Base-by-base conservation (phyloP, 352 stramenopile genomes). In the Phytophthora pseudosyringae region DNA sequence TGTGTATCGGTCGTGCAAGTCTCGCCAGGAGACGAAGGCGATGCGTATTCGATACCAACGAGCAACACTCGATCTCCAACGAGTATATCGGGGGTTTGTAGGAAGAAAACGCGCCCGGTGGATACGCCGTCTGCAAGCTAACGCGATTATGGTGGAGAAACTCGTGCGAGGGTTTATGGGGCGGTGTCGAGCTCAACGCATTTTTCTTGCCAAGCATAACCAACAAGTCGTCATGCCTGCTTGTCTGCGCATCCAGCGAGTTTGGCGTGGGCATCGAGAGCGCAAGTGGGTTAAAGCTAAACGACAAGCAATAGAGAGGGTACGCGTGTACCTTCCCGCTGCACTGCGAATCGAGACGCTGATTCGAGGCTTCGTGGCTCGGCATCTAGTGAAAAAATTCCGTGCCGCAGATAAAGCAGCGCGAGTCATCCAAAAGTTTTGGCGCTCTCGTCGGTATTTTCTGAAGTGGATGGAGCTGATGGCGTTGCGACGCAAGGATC, bases 161-260 rank as follows among this genome's bases (percentile, higher is more conserved):
- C 66, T 84, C 0, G 77, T 78, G 6, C 67, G 86, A 12, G 82
- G 83, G 0, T 90, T 90, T 54, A 76, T 93, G 69, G 80, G 78
- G 0, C 67, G 86, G 0, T 41, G 71, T 31, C 67, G 82, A 16
- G 82, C 70, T 12, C 44, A 67, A 5, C 71, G 85, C 7, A 70
- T 90, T 33, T 73, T 76, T 5, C 49, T 65, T 2, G 80, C 83
- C 5, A 75, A 56, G 10, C 68, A 71, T 52, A 90, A 86, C 28
- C 58, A 70, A 6, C 59, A 36, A 4, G 69, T 91, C 5, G 26
- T 89, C 1, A 65, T 87, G 29, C 83, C 83, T 39, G 75, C 81
- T 0, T 79, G 59, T 28, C 46, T 45, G 3, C 33, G 39, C 0
- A 81, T 94, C 32, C 86, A 94, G 35, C 75, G 83, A 16, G 38